Evolutionary conservation across 495 filamentous ascomycete genomes (phyloP).

Genomic region (Viridothelium virens): DNA sequence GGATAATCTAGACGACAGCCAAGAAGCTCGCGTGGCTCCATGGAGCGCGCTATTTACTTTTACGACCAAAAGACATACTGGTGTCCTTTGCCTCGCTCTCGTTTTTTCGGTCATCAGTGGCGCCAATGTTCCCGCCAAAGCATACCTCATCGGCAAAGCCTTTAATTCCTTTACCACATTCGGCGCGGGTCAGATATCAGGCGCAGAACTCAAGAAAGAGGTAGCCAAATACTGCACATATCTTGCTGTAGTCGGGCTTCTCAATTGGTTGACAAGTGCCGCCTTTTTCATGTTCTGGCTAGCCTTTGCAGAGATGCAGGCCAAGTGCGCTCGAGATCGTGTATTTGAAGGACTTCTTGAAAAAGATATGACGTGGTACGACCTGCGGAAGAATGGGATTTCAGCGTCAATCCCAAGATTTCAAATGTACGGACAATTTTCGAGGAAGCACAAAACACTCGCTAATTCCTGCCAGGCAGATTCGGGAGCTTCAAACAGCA

Average conservation of each 20-base stretch:
- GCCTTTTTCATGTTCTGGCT: constrained; percentile 62
- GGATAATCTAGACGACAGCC: neutral
- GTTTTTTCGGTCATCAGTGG: constrained; percentile 54
- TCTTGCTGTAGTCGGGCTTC: constrained; percentile 53
- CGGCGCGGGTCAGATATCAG: constrained; percentile 47
- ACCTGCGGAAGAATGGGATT: constrained; percentile 61
- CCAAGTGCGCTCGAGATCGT: constrained; percentile 50
- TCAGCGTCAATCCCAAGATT: constrained; percentile 60
- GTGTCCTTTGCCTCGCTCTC: constrained; percentile 45
- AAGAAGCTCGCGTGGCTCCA: constrained; percentile 4
- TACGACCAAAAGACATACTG: constrained; percentile 54
- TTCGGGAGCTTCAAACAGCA: constrained; percentile 72
- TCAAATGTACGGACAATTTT: constrained; percentile 55
- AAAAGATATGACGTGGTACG: constrained; percentile 79
- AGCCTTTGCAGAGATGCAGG: constrained; percentile 73
- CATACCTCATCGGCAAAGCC: constrained; percentile 65
- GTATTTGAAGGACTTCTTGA: constrained; percentile 60
- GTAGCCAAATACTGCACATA: constrained; percentile 51
- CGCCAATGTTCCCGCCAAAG: constrained; percentile 52
- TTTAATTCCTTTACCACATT: constrained; percentile 65
- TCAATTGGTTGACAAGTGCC: constrained; percentile 57
- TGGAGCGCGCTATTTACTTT: constrained; percentile 62
- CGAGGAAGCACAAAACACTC: neutral
- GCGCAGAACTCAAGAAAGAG: constrained; percentile 45
- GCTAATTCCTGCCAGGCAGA: constrained; percentile 48